phyloP scores from a whole-genome alignment of 768 basidiomycete species.

The Mycena alexandri region DNA sequence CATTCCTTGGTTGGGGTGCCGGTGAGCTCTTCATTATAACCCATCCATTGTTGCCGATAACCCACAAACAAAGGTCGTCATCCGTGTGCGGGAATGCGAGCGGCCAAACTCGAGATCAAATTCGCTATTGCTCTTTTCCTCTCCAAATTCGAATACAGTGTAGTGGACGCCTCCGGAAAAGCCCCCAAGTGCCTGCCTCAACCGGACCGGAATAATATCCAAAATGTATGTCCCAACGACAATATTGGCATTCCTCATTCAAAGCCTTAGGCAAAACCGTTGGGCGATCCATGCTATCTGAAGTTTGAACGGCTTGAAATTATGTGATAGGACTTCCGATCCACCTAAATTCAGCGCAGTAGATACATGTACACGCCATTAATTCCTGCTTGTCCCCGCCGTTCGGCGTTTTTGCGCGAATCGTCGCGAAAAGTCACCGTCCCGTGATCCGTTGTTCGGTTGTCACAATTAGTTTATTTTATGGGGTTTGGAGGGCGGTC shows the following conservation, averaged over 20 bases:
- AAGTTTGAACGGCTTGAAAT: slow-evolving; percentile 2
- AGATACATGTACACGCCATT: no score
- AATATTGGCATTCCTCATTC: not conserved
- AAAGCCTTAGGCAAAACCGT: slow-evolving; percentile 16
- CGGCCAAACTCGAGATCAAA: slow-evolving; percentile 34
- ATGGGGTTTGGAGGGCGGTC: no score
- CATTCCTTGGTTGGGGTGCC: slow-evolving; percentile 56
- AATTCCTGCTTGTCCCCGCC: no score
- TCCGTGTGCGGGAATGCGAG: slow-evolving; percentile 49
- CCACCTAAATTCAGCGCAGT: no score
- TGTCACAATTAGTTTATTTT: no score
- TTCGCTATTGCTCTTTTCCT: slow-evolving; percentile 30
- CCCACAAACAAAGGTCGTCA: slow-evolving; percentile 47
- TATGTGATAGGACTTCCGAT: not conserved
- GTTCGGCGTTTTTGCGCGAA: no score
- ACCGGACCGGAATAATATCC: slow-evolving; percentile 20
- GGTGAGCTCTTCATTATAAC: slow-evolving; percentile 42
- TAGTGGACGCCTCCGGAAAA: slow-evolving; percentile 29
- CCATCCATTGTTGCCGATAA: not conserved
- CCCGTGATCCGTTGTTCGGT: no score
- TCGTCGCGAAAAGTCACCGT: no score
- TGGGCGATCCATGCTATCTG: slow-evolving; percentile 16
- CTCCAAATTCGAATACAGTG: slow-evolving; percentile 29
- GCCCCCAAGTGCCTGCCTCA: slow-evolving; percentile 21
- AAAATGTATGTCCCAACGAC: slow-evolving; percentile 9